Base-by-base conservation (phyloP, 2,329 filamentous ascomycete species). In the Botrytis pseudocinerea region DNA sequence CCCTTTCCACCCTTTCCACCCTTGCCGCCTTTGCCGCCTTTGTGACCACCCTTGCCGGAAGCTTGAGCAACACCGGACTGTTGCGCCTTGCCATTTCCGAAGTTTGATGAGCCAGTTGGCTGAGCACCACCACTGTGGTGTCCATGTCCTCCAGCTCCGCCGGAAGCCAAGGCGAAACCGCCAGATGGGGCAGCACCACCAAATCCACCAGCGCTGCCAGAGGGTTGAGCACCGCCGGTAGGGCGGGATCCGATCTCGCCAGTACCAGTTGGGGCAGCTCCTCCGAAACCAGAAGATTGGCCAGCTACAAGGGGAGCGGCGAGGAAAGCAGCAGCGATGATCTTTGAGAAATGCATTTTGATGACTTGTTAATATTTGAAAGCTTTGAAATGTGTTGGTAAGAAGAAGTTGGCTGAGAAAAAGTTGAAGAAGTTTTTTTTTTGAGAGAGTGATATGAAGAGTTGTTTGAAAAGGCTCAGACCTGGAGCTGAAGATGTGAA, bases 401-500 rank as follows among this genome's bases (percentile, higher is more conserved):
- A 46, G 35, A 32, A 44, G 20, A 60, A 44, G 54, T 25, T n/a
- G 18, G 6, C 48, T 42, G 46, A 40, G 20, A 28, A n/a, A 59
- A 71, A 28, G 20, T 71, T 44, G 28, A 65, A 59, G 28, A 66
- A 18, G 46, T 38, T 25, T 20, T 46, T n/a, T 44, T 64, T 28
- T 66, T 25, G 20, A 65, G 69, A 61, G 68, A 22, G 28, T 71
- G 70, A 59, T 65, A 16, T 64, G 69, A 65, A 65, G 25, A 42
- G 59, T 64, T 42, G 46, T 46, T 62, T 62, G 38, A 40, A 61
- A 64, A 66, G 63, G 70, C 61, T 71, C 70, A 57, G 61, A 66
- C 70, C 70, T 65, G 70, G 70, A 71, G 61, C 70, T 66, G 20
- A 59, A 66, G 25, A 57, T 48, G 32, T 65, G 28, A 40, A 71